Evolutionary conservation across 495 filamentous ascomycete genomes (phyloP), one percentile per base, ranked within the genome.

Genomic region (Diplogelasinospora grovesii): DNA sequence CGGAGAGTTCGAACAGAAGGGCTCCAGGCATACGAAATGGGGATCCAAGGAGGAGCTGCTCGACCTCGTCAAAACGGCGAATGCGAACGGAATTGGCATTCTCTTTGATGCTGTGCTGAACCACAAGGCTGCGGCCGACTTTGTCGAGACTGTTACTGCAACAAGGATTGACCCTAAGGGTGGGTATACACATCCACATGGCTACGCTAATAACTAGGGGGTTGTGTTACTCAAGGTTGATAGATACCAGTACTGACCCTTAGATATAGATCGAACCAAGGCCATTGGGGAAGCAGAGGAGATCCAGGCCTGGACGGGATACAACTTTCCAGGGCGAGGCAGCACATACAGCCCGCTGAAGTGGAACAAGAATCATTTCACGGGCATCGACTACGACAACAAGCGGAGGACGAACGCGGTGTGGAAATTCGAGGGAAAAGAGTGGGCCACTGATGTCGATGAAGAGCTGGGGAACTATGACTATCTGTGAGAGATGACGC

Each of bases 1-100:
- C n/a, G 84, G 84, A n/a, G 84, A 89, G 51, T 89, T 87, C 48
- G 72, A 85, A 36, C 83, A 86, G 48, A 86, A 86, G 50, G 81
- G 79, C 14, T 53, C 60, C 0, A 53, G 63, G 11, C 59, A 62
- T 3, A 86, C 82, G 3, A 85, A 85, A 64, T 89, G 82, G 82
- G 83, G 84, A 9, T 65, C 60, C 3, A 81, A 75, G 42, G 68
- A 72, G 15, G 78, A 86, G 26, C 58, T 88, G 14, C 43, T 74
- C 24, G 52, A 62, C 3, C 46, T 89, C 36, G 57, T 60, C 4
- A 52, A 58, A 26, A 48, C 57, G 19, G 78, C 77, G 0, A 64
- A 69, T 27, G 51, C 66, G 22, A 21, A 69, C 13, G 73, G 71
- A 3, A 60, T 86, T 2, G 70, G 70, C 1, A 49, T 86, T 3